Base-by-base conservation (phyloP, 2,329 filamentous ascomycete genomes). In the Verticillium zaregamsianum region DNA sequence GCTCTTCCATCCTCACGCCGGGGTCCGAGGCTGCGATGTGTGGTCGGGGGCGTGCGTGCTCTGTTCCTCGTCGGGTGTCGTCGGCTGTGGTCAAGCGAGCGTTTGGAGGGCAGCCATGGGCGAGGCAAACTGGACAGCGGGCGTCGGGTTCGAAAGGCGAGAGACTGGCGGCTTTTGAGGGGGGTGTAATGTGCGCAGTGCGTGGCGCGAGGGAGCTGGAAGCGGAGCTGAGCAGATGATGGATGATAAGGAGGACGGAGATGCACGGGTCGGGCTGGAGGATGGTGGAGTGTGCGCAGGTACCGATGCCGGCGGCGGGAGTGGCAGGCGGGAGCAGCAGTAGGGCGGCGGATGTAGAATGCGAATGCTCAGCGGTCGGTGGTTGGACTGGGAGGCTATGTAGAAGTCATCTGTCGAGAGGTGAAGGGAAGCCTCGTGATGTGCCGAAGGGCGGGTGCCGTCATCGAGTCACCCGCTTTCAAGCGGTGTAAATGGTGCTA, bases 1-100 rank as follows among this genome's bases (percentile, higher is more conserved):
- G 64, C 59, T 62, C 56, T 65, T 65, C 64, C 64, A 66, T 66
- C 59, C 63, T 66, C 59, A 63, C 63, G 32, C 45, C 11, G 20
- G 8, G 45, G 20, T 23, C 25, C 17, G 12, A 49, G 20, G 11
- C 5, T 49, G 45, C 45, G 20, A n/a, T 23, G 15, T 49, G 9
- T 3, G 45, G n/a, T 23, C n/a, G 8, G 8, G n/a, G 20, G 8
- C 25, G 20, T 11, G 45, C 25, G 45, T 23, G 8, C 11, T 23
- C 6, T n/a, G 39, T 20, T 49, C 45, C 20, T 14, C 12, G 45
- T 49, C 37, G 37, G 45, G n/a, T 12, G 9, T 12, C 45, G 45
- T 49, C n/a, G n/a, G 17, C n/a, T 25, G 45, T 25, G 45, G 3
- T 49, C n/a, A 49, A 49, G 45, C 8, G 45, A 25, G 45, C 45